Conservation (phyloP, 352 stramenopile genomes). For the Pythium graminicola region DNA sequence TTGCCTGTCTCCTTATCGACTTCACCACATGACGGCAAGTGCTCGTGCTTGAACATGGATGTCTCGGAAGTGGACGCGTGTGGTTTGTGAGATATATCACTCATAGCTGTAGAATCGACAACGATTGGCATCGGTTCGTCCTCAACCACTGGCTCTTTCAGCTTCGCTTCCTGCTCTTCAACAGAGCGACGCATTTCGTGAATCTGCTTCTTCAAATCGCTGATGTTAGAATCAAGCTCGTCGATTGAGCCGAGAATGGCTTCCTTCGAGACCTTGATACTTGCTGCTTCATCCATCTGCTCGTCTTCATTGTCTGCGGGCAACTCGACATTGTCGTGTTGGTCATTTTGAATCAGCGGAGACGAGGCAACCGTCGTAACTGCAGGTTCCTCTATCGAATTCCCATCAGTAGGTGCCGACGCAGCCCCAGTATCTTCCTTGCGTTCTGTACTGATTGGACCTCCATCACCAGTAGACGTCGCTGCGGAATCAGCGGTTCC, state of each 20-base stretch:
- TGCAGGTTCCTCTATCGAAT: not conserved
- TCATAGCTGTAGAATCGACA: not conserved
- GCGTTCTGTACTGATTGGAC: not conserved
- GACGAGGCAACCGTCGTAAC: too few species aligned
- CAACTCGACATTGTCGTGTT: not conserved
- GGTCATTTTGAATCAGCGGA: not conserved
- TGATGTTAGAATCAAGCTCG: slow-evolving; percentile 59
- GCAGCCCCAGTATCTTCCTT: not conserved
- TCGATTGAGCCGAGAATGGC: slow-evolving; percentile 79
- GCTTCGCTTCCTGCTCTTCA: slow-evolving; percentile 27
- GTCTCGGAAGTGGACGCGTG: not conserved
- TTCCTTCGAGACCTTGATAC: slow-evolving; percentile 54
- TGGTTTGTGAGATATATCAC: not conserved
- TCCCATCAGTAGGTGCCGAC: not conserved
- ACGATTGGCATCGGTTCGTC: slow-evolving; percentile 4
- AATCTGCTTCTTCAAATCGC: slow-evolving; percentile 67
- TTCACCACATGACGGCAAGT: too few species aligned
- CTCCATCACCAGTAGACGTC: not conserved
- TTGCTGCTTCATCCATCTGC: not conserved
- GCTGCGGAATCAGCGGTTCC: not conserved
- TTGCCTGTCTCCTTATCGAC: too few species aligned
- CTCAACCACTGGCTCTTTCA: not conserved
- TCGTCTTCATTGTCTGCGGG: slow-evolving; percentile 5
- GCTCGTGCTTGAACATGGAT: not conserved
- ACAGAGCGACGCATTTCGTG: slow-evolving; percentile 41